phyloP scores from a whole-genome alignment of 2,329 filamentous ascomycete genomes.

The Penicillium sp. region DNA sequence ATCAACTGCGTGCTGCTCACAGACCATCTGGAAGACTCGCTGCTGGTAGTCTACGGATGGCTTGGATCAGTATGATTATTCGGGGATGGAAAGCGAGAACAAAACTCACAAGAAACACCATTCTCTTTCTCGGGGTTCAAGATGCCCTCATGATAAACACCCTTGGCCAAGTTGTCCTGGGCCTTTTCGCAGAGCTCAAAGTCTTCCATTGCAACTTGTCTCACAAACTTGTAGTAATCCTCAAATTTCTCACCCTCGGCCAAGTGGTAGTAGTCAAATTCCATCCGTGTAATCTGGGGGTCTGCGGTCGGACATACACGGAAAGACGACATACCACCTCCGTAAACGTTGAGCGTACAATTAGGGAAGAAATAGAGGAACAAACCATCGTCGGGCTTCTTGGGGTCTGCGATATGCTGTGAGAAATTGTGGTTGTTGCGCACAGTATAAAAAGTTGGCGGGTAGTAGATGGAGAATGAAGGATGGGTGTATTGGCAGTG shows the following conservation, averaged over 20 bases:
- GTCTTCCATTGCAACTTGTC: slow-evolving; percentile 59
- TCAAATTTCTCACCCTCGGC: slow-evolving; percentile 57
- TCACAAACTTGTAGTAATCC: slow-evolving; percentile 58
- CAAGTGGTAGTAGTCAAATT: slow-evolving; percentile 61
- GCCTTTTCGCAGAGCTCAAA: slow-evolving; percentile 61
- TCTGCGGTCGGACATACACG: slow-evolving; percentile 56
- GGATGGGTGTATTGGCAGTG: slow-evolving; percentile 63
- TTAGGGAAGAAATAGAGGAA: slow-evolving; percentile 62
- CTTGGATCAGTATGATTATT: slow-evolving; percentile 15
- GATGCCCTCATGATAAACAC: slow-evolving; percentile 58
- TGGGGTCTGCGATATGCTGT: slow-evolving; percentile 58
- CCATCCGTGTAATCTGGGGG: slow-evolving; percentile 56
- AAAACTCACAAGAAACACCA: slow-evolving; percentile 53
- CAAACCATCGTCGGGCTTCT: slow-evolving; percentile 56
- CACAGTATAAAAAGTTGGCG: slow-evolving; percentile 58
- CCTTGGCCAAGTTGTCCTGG: slow-evolving; percentile 56
- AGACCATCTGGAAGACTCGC: slow-evolving; percentile 50
- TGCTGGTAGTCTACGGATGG: slow-evolving; percentile 47
- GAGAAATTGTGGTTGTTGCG: slow-evolving; percentile 59
- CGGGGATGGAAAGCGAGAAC: slow-evolving; percentile 8
- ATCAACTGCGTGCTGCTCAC: slow-evolving; percentile 46
- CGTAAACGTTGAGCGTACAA: slow-evolving; percentile 60
- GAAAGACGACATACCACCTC: slow-evolving; percentile 60
- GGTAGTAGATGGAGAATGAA: slow-evolving; percentile 57
- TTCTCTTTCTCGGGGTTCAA: slow-evolving; percentile 60